Evolutionary conservation across 345 rosid species (phyloP).

Genomic region (Citrus glauca): DNA sequence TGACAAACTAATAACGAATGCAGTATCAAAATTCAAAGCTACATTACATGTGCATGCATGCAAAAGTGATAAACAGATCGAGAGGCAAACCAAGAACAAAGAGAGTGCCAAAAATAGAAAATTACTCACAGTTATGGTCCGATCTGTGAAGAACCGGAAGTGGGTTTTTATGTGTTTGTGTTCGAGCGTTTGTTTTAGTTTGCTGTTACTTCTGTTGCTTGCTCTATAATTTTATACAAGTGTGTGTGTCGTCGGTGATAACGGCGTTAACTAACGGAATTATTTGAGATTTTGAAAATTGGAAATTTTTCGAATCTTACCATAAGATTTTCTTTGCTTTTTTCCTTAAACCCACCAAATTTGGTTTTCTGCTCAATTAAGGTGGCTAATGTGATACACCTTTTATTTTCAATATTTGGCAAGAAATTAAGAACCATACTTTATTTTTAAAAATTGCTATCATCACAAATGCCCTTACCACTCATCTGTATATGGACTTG

Average conservation of each 20-base stretch:
- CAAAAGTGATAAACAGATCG: constrained; percentile 17
- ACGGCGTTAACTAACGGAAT: constrained; percentile 53
- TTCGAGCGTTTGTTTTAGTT: constrained; percentile 9
- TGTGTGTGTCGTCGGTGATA: constrained; percentile 49
- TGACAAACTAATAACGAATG: neutral
- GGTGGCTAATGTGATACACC: neutral
- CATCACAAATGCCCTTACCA: too few relatives aligned
- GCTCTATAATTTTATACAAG: constrained; percentile 18
- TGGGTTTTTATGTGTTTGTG: neutral
- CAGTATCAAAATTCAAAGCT: neutral
- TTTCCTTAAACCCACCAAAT: neutral
- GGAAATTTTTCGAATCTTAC: constrained; percentile 3
- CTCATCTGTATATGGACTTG: too few relatives aligned
- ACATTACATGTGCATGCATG: constrained; percentile 22
- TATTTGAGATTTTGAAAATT: constrained; percentile 9
- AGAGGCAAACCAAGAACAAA: neutral
- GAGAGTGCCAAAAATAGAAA: constrained; percentile 3
- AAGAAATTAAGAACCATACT: neutral
- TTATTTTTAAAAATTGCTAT: too few relatives aligned
- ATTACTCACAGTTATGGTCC: constrained; percentile 43
- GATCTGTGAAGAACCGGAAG: constrained; percentile 30
- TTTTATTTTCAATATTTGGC: neutral
- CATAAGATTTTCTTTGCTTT: neutral
- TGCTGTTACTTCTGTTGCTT: constrained; percentile 34
- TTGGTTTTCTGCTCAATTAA: neutral